These are phyloP conservation scores for Cyanophora paradoxa DNA, from an alignment of 78 protist genomes.

Conservation along the genomic window DNA sequence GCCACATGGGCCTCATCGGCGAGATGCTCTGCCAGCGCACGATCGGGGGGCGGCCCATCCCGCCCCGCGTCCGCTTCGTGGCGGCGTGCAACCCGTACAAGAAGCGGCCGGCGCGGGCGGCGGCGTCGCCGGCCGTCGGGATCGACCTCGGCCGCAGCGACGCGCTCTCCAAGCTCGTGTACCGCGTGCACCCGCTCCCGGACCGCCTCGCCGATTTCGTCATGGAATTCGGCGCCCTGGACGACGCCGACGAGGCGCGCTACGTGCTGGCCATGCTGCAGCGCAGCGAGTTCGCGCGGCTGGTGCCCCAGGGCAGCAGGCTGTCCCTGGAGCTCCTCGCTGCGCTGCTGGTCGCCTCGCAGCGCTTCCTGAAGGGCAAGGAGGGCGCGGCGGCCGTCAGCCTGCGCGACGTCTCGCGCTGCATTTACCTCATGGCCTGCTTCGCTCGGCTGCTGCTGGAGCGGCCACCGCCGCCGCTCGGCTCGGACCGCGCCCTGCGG, in stretches of 20 bases:
- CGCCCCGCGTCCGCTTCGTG: background rate
- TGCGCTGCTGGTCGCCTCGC: background rate
- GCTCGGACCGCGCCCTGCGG: too few species aligned
- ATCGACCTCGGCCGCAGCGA: background rate
- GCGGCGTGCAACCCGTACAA: slow-evolving; percentile 65
- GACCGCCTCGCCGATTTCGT: slow-evolving; percentile 23
- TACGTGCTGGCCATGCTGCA: slow-evolving; percentile 27
- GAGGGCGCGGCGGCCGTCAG: background rate
- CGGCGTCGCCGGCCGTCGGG: background rate
- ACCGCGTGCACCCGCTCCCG: too few species aligned
- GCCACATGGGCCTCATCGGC: slow-evolving; percentile 30
- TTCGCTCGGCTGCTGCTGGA: background rate
- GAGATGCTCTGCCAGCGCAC: slow-evolving; percentile 23
- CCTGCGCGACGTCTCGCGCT: too few species aligned
- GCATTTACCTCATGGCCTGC: too few species aligned
- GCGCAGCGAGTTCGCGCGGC: background rate
- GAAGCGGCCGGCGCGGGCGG: background rate
- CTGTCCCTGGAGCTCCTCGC: background rate
- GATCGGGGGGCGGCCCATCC: slow-evolving; percentile 15
- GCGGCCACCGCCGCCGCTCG: too few species aligned
- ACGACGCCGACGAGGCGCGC: background rate
- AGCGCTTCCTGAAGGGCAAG: background rate
- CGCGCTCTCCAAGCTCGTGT: slow-evolving; percentile 20
- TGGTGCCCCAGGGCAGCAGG: background rate
- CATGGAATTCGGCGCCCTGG: slow-evolving; percentile 49